Evolutionary conservation across 139 green algal species (phyloP).

Genomic region (Chlorella sp.): DNA sequence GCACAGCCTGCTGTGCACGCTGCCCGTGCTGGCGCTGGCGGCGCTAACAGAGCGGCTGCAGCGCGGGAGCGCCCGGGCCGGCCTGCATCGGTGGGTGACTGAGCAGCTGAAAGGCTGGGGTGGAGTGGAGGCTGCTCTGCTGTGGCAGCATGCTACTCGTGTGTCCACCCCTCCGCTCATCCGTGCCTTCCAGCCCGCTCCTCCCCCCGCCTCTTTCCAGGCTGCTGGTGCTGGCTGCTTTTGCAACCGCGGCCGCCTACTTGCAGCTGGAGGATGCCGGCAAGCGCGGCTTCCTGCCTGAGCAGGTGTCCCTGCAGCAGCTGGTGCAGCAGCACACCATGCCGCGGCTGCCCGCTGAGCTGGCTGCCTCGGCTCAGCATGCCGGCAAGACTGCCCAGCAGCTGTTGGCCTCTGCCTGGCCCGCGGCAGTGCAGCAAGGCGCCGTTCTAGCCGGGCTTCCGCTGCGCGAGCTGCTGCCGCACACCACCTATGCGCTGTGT

Average conservation of each 20-base stretch:
- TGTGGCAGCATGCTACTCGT: too few species aligned
- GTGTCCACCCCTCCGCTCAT: too few species aligned
- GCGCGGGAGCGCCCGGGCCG: neutral
- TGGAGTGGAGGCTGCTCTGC: neutral
- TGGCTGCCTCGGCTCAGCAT: neutral
- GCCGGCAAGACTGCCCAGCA: neutral
- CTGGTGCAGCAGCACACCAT: neutral
- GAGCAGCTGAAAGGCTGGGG: neutral
- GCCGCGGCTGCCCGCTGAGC: neutral
- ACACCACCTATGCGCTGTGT: slow-evolving; percentile 14
- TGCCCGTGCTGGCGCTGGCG: neutral
- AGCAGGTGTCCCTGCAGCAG: neutral
- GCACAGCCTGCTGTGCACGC: slow-evolving; percentile 27
- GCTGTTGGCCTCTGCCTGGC: neutral
- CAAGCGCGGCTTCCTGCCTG: neutral
- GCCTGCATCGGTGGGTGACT: neutral
- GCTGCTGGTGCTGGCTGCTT: neutral
- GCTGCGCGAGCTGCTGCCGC: slow-evolving; percentile 34
- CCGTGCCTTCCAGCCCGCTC: neutral
- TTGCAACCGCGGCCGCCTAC: slow-evolving; percentile 18
- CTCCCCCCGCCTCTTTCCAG: neutral
- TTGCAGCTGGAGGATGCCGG: slow-evolving; percentile 3
- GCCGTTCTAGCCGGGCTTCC: neutral
- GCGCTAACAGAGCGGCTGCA: neutral
- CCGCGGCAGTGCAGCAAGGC: neutral